phyloP scores from a whole-genome alignment of 139 green algal species.

The Haematococcus lacustris region DNA sequence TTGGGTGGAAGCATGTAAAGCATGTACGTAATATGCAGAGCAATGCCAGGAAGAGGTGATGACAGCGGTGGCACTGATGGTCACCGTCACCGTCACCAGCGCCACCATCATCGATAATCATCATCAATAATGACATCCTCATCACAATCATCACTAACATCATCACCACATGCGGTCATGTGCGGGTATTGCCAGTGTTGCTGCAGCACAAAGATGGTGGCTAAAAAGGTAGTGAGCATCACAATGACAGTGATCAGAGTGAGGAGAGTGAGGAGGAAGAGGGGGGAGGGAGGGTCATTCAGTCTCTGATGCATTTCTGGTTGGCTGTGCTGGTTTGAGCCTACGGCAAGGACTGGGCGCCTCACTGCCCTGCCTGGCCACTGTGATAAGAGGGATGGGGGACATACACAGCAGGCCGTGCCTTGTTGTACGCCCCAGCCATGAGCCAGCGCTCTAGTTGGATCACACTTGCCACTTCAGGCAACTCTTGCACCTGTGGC shows the following conservation, averaged over 20 bases:
- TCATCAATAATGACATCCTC: background rate
- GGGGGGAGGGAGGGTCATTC: no score
- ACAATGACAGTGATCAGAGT: no score
- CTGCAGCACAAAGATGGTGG: background rate
- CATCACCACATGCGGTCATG: background rate
- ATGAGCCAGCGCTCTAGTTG: constrained; percentile 91
- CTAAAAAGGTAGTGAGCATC: background rate
- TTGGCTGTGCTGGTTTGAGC: no score
- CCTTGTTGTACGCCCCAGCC: constrained; percentile 95
- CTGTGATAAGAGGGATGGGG: no score
- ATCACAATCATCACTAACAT: constrained; percentile 29
- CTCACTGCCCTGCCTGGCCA: no score
- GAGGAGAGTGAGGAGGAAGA: no score
- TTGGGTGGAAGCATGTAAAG: background rate
- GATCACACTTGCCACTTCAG: constrained; percentile 54
- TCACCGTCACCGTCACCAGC: background rate
- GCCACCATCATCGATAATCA: background rate
- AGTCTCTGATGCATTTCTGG: no score
- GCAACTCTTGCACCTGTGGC: constrained; percentile 13
- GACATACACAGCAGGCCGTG: no score
- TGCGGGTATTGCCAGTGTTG: background rate
- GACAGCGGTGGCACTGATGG: background rate
- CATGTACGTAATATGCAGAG: background rate
- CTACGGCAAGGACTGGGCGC: no score
- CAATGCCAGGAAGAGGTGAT: no score